Evolutionary conservation across 2,329 filamentous ascomycete genomes (phyloP), one percentile per base, ranked within the genome.

Genomic region (Claviceps sp.): DNA sequence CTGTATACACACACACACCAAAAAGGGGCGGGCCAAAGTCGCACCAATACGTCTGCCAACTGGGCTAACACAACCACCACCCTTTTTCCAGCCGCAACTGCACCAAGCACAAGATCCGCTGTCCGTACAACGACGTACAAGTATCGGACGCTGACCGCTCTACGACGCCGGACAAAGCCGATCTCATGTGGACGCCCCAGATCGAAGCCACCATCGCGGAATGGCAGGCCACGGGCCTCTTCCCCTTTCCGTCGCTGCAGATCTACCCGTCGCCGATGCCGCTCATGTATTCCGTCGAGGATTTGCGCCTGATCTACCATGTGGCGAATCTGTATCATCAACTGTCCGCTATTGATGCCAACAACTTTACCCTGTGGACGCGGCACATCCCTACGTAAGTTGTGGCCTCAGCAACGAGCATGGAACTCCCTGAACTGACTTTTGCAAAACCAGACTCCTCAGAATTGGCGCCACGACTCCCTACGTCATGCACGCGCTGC

Each of bases 61-160:
- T 20, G 48, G 50, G 43, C 55, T 58, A 50, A 58, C 54, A 43
- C 45, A 34, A 43, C 11, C 20, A 14, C 65, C 56, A 55, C 51
- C 38, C 52, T 30, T 9, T 44, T 26, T 45, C 37, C 63, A 95
- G 90, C 73, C 88, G 88, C 63, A 98, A 98, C 71, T 98, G 93
- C 72, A 96, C 91, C 56, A 98, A 97, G 72, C 93, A 98, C 72
- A 95, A 96, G 73, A 93, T 94, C 62, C 86, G 90, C 63, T 98
- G 93, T 71, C 93, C 95, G 61, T 98, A 97, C 74, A 94, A 95
- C 77, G 90, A 97, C 65, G 82, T 84, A 63, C 80, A 86, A 48
- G 75, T 80, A 46, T 61, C 66, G 51, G 82, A 86, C 58, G 74
- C 80, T 59, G 77, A 81, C 59, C 73, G 79, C 58, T 75, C 78